A percentile compares a stretch with the other conserved stretches of the same genome.
phyloP scores from a whole-genome alignment of 495 filamentous ascomycete genomes.

The Xylaria castorea region DNA sequence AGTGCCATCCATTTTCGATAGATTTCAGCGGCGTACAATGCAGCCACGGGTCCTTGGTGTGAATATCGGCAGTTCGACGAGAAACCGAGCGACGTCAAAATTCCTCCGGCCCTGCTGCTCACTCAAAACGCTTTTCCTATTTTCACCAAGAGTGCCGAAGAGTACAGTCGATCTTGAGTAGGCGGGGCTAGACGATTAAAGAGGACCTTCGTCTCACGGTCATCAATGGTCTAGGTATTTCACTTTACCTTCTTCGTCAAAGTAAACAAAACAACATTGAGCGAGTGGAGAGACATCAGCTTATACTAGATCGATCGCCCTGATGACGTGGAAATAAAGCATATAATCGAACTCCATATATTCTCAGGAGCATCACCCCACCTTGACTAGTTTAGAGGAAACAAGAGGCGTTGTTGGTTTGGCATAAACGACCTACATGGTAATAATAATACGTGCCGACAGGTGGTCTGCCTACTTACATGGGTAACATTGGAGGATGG shows the following conservation, averaged over 20 bases:
- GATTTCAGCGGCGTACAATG: background rate
- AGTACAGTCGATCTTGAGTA: background rate
- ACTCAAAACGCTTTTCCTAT: background rate
- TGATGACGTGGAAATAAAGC: constrained; percentile 18
- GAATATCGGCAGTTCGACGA: background rate
- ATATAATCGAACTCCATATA: constrained; percentile 21
- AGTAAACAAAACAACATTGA: background rate
- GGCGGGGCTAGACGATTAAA: background rate
- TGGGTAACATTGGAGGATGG: constrained; percentile 20
- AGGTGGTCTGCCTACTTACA: constrained; percentile 14
- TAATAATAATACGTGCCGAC: background rate
- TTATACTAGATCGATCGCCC: background rate
- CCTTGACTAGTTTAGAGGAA: constrained; percentile 4
- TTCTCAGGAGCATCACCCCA: constrained; percentile 13
- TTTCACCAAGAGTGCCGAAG: background rate
- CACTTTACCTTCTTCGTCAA: background rate
- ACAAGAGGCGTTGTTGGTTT: constrained; percentile 15
- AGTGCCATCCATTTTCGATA: constrained; percentile 26
- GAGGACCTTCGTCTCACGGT: background rate
- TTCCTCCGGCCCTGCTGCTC: constrained; percentile 3
- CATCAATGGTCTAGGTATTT: background rate
- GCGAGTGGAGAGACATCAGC: background rate
- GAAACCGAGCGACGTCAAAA: background rate
- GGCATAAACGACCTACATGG: background rate
- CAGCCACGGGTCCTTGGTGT: background rate